phyloP scores from a whole-genome alignment of 495 filamentous ascomycete species.

The Daldinia caldariorum region DNA sequence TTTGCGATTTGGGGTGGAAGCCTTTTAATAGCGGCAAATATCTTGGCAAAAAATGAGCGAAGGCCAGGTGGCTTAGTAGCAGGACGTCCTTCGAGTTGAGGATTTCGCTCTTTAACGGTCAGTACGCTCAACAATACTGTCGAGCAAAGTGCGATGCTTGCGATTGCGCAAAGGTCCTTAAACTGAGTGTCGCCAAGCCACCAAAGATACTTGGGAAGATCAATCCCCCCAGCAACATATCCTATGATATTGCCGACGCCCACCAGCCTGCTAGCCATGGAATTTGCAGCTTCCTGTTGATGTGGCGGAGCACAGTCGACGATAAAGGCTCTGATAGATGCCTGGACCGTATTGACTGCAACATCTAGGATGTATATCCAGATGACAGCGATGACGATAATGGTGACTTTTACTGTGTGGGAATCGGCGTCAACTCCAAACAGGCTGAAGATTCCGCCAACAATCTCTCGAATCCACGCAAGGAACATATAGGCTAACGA shows the following conservation, averaged over 20 bases:
- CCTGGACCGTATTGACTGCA: slow-evolving; percentile 94
- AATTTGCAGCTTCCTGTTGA: slow-evolving; percentile 87
- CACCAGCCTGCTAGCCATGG: slow-evolving; percentile 82
- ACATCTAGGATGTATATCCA: slow-evolving; percentile 90
- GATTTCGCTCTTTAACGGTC: slow-evolving; percentile 79
- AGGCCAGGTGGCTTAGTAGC: slow-evolving; percentile 68
- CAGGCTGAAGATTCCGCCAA: slow-evolving; percentile 72
- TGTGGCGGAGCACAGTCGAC: slow-evolving; percentile 89
- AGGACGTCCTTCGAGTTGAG: slow-evolving; percentile 72
- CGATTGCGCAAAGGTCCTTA: slow-evolving; percentile 86
- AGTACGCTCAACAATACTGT: slow-evolving; percentile 74
- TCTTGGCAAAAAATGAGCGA: slow-evolving; percentile 77
- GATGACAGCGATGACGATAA: slow-evolving; percentile 79
- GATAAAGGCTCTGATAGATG: slow-evolving; percentile 87
- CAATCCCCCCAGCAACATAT: slow-evolving; percentile 81
- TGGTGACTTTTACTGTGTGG: slow-evolving; percentile 63
- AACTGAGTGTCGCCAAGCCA: slow-evolving; percentile 88
- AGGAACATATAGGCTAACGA: slow-evolving; percentile 76
- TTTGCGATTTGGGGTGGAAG: slow-evolving; percentile 81
- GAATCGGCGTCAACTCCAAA: slow-evolving; percentile 76
- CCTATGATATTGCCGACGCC: slow-evolving; percentile 89
- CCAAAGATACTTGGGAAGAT: slow-evolving; percentile 74
- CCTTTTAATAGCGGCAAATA: slow-evolving; percentile 76
- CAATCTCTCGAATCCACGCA: slow-evolving; percentile 83
- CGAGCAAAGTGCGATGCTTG: slow-evolving; percentile 70